Conservation (phyloP, 1,139 yeast genomes). For the Lodderomyces parapsilosis region DNA sequence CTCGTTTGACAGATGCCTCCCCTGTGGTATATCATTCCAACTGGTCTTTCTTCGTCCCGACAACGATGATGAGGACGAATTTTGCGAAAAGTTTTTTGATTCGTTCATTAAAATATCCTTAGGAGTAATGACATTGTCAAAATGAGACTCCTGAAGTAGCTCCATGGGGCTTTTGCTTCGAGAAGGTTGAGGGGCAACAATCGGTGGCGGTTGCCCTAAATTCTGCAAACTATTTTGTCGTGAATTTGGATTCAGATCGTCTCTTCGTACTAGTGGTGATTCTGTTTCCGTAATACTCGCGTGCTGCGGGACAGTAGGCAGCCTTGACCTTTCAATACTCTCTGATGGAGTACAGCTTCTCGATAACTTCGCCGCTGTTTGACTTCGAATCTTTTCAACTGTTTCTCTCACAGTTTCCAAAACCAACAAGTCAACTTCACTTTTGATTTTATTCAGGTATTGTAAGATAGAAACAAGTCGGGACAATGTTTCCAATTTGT, state of each 20-base stretch:
- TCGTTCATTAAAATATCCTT: slow-evolving; percentile 33
- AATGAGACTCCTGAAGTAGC: slow-evolving; percentile 43
- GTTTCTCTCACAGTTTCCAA: slow-evolving; percentile 66
- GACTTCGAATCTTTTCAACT: slow-evolving; percentile 50
- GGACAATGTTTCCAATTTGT: slow-evolving; percentile 71
- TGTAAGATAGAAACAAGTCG: slow-evolving; percentile 75
- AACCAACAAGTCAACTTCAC: slow-evolving; percentile 77
- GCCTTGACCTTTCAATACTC: slow-evolving; percentile 7
- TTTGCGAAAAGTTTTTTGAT: slow-evolving; percentile 12
- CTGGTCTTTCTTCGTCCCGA: slow-evolving; percentile 5
- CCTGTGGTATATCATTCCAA: not conserved
- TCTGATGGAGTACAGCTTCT: slow-evolving; percentile 12
- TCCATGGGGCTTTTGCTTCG: slow-evolving; percentile 29
- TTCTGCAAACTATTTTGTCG: not conserved
- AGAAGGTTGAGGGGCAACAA: slow-evolving; percentile 33
- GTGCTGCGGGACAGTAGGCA: slow-evolving; percentile 7
- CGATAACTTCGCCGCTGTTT: slow-evolving; percentile 20
- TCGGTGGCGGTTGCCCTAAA: slow-evolving; percentile 12
- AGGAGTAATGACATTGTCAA: slow-evolving; percentile 36
- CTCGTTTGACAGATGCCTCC: slow-evolving; percentile 17
- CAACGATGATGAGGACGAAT: slow-evolving; percentile 14
- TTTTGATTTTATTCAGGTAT: slow-evolving; percentile 76
- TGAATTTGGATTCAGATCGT: not conserved
- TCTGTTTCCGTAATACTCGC: not conserved
- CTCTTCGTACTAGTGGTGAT: not conserved